Base-by-base conservation (phyloP, 176 grass and related monocot genomes). In the Rhynchospora tenuis region DNA sequence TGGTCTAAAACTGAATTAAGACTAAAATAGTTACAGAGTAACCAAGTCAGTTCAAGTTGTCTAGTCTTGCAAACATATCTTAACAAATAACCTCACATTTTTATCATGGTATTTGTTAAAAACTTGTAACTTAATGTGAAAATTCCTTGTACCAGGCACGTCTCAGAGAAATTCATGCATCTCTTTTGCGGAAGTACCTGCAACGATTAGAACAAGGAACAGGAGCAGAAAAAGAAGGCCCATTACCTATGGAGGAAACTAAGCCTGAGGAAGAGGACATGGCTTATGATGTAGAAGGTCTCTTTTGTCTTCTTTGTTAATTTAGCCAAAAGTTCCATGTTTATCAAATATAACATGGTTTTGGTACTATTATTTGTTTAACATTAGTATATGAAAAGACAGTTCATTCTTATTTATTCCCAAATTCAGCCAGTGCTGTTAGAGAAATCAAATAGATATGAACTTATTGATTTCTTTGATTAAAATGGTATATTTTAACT, bases 141-240 rank as follows among this genome's bases (percentile, higher is more conserved):
- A 81, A 81, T 15, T 62, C 8, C 12, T 81, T 14, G 3, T 64
- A 64, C 23, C 75, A 98, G 96, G 96, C 96, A 81, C 90, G 88
- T 47, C 81, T 99, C 26, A 93, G 85, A 79, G 96, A 99, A 88
- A 95, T 95, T 59, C 96, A 99, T 88, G 86, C 96, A 80, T 95
- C 93, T 89, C 88, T 95, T 44, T 82, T 99, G 64, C 80, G 91
- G 67, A 99, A 99, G 83, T 89, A 99, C 91, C 83, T 99, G n/a
- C 91, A 93, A 83, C 89, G 33, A 58, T 69, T 95, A 55, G 96
- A 95, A 85, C 87, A 98, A 83, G 69, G 82, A 86, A 86, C 9
- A 2, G 59, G 81, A 82, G 80, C 27, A 80, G 89, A 91, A 77
- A 77, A 80, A 31, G 86, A 77, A 64, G 68, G 61, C 17, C 80